phyloP scores from a whole-genome alignment of 2,329 filamentous ascomycete species.

The Fusarium scirpi region DNA sequence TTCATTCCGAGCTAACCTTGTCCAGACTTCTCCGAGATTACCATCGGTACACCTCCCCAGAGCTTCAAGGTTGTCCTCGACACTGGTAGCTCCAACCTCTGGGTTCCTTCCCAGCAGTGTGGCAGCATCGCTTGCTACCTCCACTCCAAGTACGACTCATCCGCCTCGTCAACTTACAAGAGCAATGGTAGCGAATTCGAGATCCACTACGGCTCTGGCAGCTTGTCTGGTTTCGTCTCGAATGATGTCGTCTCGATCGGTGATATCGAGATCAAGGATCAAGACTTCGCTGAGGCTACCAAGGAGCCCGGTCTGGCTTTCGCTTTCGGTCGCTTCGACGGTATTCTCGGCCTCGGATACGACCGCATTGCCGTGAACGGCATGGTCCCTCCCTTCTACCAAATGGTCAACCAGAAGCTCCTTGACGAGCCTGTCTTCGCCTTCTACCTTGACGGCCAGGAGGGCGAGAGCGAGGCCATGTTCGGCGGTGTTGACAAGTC shows the following conservation, averaged over 20 bases:
- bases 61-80: slow-evolving; percentile 98
- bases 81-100: slow-evolving; percentile 98
- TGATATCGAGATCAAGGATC: slow-evolving; percentile 86
- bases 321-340: slow-evolving; percentile 96
- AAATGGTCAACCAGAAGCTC: slow-evolving; percentile 89
- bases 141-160: slow-evolving; percentile 96
- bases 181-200: slow-evolving; percentile 92
- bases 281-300: slow-evolving; percentile 97
- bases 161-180: slow-evolving; percentile 89
- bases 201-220: slow-evolving; percentile 95
- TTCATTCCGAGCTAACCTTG: slow-evolving; percentile 26
- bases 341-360: slow-evolving; percentile 93
- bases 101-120: slow-evolving; percentile 93
- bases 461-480: slow-evolving; percentile 83
- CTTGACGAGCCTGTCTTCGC: slow-evolving; percentile 94
- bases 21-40: slow-evolving; percentile 95
- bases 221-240: slow-evolving; percentile 92
- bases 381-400: slow-evolving; percentile 96
- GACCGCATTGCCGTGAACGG: slow-evolving; percentile 97
- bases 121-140: slow-evolving; percentile 98
- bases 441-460: slow-evolving; percentile 87
- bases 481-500: slow-evolving; percentile 90
- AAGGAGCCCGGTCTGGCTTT: slow-evolving; percentile 96
- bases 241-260: slow-evolving; percentile 89
- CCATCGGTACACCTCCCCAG: slow-evolving; percentile 91